Base-by-base conservation (phyloP, 768 basidiomycete species). In the Psilocybe sp. region DNA sequence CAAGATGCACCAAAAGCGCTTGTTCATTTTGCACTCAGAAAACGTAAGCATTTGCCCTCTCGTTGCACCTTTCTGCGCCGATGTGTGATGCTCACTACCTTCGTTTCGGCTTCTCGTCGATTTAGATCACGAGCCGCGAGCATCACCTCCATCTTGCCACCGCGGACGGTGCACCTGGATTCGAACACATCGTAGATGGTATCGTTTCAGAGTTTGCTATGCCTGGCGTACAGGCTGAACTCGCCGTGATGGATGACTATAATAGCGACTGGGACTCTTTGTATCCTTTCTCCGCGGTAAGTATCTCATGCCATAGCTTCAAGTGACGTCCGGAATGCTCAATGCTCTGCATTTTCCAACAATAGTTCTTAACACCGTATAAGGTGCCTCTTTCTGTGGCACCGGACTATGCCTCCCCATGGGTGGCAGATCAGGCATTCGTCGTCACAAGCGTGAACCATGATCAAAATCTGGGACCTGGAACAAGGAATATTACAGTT, bases 231-330 rank as follows among this genome's bases (percentile, higher is more conserved):
- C 63, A 63, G 19, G 72, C 81, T 32, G 63, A 65, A 1, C 69
- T 75, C 0, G 75, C 87, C 6, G 62, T 73, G 2, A 85, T 92
- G 79, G 77, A 89, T 52, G 84, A 89, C 50, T 77, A 84, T 61
- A 94, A 92, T 56, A 69, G 80, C 13, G 92, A 97, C 58, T 98
- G 94, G 93, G 92, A 96, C 64, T 71, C 82, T 1, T 61, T 95
- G 35, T 92, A 87, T 64, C 89, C 89, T 12, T 89, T 91, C 66
- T 87, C 87, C 2, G 71, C 82, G 38, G 90, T 89, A 57, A 33
- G 81, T 34, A 20, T 23, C 41, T 13, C 11, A 18, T 7, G n/a
- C n/a, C 28, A n/a, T 15, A 33, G 36, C 46, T 47, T 16, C 8
- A 18, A 38, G 32, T 48, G 4, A 37, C 39, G 16, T 15, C 23